Evolutionary conservation across 2,329 filamentous ascomycete species (phyloP), one percentile per base, ranked within the genome.

Genomic region (Verticillium alfalfae): DNA sequence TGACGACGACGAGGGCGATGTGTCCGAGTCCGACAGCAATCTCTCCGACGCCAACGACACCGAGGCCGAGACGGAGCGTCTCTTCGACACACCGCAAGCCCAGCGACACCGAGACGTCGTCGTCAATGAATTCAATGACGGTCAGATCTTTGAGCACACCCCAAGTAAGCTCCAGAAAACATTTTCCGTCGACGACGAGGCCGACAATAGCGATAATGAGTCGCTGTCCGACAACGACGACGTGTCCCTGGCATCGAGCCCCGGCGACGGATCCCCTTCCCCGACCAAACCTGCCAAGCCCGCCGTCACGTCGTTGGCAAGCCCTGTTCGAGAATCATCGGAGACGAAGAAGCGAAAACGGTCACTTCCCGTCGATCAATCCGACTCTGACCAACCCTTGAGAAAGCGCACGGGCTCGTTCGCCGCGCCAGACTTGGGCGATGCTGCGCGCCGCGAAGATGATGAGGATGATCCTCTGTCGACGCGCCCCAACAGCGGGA

Each of bases 51-150:
- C 78, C 67, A 85, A 87, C 70, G 85, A 86, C 73, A 89, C 93
- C 3, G 94, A 98, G 76, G 94, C 94, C 38, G 94, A 97, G 77
- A 98, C 94, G 1, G 93, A 97, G 77, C 88, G 95, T 63, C 83
- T 99, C 63, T 95, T 95, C 71, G 88, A 91, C 70, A 96, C 92
- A n/a, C 93, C 93, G 18, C 86, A 87, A 65, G 90, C 82, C 70
- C 77, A 83, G 70, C 82, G 87, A 66, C 82, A 85, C 68, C 81
- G 83, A 68, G 84, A 88, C 68, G 84, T 89, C 10, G 80, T 88
- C 54, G 74, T 88, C 60, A 80, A 80, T 67, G 79, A 80, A 65
- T 84, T 82, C 70, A 81, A 82, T 61, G 80, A 82, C 63, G 82
- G 78, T 61, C 78, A 80, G 54, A 73, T 77, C 61, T 85, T 86